Conservation (phyloP, 1,284 basidiomycete species). For the Blastosporella zonata region DNA sequence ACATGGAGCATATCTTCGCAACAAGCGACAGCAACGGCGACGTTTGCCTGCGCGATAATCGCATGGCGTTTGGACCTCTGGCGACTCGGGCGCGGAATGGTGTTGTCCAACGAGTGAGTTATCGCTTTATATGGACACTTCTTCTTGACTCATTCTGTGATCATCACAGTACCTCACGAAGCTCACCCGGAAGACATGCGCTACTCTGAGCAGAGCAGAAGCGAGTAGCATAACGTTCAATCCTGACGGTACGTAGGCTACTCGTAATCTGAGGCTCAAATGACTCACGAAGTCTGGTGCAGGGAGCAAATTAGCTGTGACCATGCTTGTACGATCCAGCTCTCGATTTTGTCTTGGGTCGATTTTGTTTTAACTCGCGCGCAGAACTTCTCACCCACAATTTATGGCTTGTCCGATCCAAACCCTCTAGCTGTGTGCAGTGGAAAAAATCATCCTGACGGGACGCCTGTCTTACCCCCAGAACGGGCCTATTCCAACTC, state of each 20-base stretch:
- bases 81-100: slow-evolving; percentile 44
- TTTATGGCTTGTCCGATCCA: slow-evolving; percentile 63
- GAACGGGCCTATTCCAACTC: slow-evolving; percentile 64
- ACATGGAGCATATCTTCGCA: slow-evolving; percentile 61
- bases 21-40: slow-evolving; percentile 56
- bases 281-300: slow-evolving; percentile 8
- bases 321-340: slow-evolving; percentile 52
- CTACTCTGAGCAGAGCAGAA: slow-evolving; percentile 54
- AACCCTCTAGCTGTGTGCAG: slow-evolving; percentile 68
- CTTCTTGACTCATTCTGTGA: not conserved
- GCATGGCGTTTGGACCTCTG: slow-evolving; percentile 68
- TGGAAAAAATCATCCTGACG: slow-evolving; percentile 51
- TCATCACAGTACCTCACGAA: slow-evolving; percentile 59
- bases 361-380: not conserved
- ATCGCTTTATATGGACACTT: not conserved
- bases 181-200: slow-evolving; percentile 42
- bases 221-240: slow-evolving; percentile 66
- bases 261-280: not conserved
- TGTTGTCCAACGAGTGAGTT: slow-evolving; percentile 48
- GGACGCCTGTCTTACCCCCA: slow-evolving; percentile 40
- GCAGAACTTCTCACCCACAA: slow-evolving; percentile 65
- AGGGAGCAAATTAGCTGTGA: slow-evolving; percentile 59
- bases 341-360: not conserved
- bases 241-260: slow-evolving; percentile 43
- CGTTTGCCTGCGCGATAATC: slow-evolving; percentile 66